phyloP scores from a whole-genome alignment of 305 asterid genomes.

The Ajuga reptans region DNA sequence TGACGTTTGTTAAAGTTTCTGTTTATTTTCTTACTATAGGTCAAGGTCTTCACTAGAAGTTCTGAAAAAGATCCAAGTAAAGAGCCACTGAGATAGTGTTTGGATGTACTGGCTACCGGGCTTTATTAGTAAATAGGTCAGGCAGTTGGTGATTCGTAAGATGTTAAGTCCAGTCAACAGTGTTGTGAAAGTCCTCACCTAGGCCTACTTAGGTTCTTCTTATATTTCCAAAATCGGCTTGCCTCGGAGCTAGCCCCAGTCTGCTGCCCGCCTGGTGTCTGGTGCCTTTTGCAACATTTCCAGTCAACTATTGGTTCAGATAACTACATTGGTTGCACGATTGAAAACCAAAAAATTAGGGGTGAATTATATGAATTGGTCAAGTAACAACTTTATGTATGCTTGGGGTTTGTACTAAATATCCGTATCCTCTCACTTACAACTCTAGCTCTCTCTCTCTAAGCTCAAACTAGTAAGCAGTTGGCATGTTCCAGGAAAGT shows the following conservation, averaged over 20 bases:
- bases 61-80: neutral
- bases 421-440: no score
- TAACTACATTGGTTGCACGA: neutral
- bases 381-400: neutral
- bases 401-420: neutral
- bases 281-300: neutral
- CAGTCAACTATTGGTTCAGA: conserved; percentile 7
- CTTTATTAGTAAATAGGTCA: neutral
- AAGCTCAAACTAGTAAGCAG: no score
- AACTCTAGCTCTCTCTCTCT: no score
- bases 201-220: neutral
- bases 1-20: neutral
- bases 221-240: neutral
- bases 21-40: neutral
- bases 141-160: neutral
- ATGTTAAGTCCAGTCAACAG: neutral
- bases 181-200: neutral
- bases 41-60: neutral
- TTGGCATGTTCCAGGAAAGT: no score
- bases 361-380: neutral
- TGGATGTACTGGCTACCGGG: neutral
- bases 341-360: neutral
- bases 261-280: neutral
- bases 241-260: neutral
- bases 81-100: neutral